phyloP scores from a whole-genome alignment of 495 filamentous ascomycete genomes.

The Lindgomyces ingoldianus region DNA sequence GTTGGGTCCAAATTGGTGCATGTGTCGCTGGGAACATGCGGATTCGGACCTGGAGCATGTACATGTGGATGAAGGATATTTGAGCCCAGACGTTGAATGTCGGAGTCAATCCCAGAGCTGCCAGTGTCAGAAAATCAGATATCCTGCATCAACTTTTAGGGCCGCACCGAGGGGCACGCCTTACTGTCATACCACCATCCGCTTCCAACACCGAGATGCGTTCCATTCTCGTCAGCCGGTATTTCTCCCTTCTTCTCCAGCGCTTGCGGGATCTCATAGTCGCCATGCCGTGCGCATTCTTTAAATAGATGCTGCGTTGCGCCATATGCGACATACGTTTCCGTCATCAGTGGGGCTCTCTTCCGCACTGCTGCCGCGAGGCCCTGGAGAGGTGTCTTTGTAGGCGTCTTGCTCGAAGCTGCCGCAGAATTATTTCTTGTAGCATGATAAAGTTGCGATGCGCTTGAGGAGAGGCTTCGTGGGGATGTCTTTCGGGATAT shows the following conservation, averaged over 20 bases:
- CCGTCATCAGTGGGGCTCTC: slow-evolving; percentile 37
- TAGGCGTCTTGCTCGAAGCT: not conserved
- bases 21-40: slow-evolving; percentile 68
- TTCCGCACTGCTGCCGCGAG: slow-evolving; percentile 21
- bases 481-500: not conserved
- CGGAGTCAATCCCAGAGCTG: slow-evolving; percentile 63
- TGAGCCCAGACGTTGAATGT: slow-evolving; percentile 97
- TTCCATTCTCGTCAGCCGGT: slow-evolving; percentile 66
- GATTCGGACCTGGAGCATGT: slow-evolving; percentile 83
- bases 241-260: slow-evolving; percentile 38
- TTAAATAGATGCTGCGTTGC: slow-evolving; percentile 77
- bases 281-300: slow-evolving; percentile 71
- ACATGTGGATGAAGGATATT: slow-evolving; percentile 93
- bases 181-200: slow-evolving; percentile 84
- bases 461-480: not conserved
- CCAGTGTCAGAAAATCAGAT: slow-evolving; percentile 20
- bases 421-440: not conserved
- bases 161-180: slow-evolving; percentile 36
- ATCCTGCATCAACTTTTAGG: too few species aligned
- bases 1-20: slow-evolving; percentile 66
- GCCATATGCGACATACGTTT: slow-evolving; percentile 75
- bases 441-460: slow-evolving; percentile 9
- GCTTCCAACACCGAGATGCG: slow-evolving; percentile 73
- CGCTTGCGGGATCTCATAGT: slow-evolving; percentile 58
- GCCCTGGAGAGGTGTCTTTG: not conserved